Evolutionary conservation across 805 yeast species (phyloP).

Genomic region (Saccharomycopsis fibuligera): DNA sequence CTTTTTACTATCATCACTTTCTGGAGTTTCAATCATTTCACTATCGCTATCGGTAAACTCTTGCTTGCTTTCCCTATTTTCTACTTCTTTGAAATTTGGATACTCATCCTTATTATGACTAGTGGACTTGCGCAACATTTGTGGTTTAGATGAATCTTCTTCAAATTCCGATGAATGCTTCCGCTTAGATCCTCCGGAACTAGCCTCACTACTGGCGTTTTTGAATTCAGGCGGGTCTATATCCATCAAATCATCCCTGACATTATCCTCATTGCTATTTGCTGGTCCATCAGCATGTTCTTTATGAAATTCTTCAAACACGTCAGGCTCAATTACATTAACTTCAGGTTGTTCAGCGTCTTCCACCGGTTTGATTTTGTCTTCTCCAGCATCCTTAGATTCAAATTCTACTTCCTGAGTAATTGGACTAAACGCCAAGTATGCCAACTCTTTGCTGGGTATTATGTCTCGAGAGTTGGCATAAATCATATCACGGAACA

Average conservation of each 20-base stretch:
- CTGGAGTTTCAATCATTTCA: not conserved
- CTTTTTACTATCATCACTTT: too few species aligned
- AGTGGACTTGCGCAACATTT: not conserved
- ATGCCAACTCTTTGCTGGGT: slow-evolving; percentile 81
- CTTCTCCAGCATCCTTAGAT: slow-evolving; percentile 18
- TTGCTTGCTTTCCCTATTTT: too few species aligned
- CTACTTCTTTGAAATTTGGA: not conserved
- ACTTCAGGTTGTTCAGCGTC: not conserved
- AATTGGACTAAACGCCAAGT: slow-evolving; percentile 74
- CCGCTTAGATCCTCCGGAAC: not conserved
- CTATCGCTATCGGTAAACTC: not conserved
- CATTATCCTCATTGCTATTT: not conserved
- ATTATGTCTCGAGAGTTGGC: slow-evolving; percentile 59
- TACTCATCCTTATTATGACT: not conserved
- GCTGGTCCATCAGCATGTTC: not conserved
- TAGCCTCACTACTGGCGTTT: not conserved
- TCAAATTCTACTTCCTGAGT: slow-evolving; percentile 59
- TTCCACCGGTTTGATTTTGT: not conserved
- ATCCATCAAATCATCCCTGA: not conserved
- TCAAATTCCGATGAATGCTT: too few species aligned
- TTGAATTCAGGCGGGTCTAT: not conserved
- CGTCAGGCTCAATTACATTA: too few species aligned
- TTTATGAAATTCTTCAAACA: too few species aligned
- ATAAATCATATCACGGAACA: slow-evolving; percentile 66
- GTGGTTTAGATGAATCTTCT: not conserved